These are phyloP conservation scores for Kuraishia hungarica DNA, from an alignment of 805 yeast species.

Conservation along the genomic window DNA sequence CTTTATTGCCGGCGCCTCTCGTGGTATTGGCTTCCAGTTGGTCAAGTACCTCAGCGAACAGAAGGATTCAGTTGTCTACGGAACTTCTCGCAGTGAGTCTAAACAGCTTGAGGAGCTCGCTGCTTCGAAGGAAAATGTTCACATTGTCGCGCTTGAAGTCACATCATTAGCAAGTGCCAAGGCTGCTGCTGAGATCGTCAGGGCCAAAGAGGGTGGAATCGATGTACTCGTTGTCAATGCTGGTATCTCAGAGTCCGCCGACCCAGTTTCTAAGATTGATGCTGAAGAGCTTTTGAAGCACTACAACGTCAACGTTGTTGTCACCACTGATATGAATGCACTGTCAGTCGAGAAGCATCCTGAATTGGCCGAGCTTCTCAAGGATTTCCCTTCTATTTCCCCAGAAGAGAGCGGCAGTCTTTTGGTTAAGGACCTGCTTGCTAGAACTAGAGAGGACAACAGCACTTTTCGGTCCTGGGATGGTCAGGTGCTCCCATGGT, in stretches of 20 bases:
- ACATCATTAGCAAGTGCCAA: not conserved
- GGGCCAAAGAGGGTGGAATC: not conserved
- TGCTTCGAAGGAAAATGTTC: too few species aligned
- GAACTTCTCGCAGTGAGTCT: conserved; percentile 1
- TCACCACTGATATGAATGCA: conserved; percentile 22
- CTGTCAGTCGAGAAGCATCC: not conserved
- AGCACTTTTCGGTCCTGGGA: not conserved
- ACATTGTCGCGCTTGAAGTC: not conserved
- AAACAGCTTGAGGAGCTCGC: not conserved
- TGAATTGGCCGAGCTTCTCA: too few species aligned
- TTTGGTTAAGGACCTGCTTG: not conserved
- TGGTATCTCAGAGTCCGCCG: not conserved
- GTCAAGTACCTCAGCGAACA: not conserved
- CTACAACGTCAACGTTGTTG: conserved; percentile 15
- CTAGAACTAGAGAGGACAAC: not conserved
- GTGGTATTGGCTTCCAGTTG: conserved; percentile 2
- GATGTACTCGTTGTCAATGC: conserved; percentile 1
- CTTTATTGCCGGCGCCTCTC: conserved; percentile 1
- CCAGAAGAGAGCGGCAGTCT: conserved; percentile 16
- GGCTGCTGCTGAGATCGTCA: not conserved
- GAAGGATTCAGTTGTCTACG: not conserved
- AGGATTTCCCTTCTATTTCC: conserved; percentile 7
- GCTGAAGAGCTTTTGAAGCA: conserved; percentile 3
- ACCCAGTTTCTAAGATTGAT: not conserved
- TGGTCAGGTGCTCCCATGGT: not conserved